phyloP scores from a whole-genome alignment of 106 monocot genomes.

The Acorus calamus region DNA sequence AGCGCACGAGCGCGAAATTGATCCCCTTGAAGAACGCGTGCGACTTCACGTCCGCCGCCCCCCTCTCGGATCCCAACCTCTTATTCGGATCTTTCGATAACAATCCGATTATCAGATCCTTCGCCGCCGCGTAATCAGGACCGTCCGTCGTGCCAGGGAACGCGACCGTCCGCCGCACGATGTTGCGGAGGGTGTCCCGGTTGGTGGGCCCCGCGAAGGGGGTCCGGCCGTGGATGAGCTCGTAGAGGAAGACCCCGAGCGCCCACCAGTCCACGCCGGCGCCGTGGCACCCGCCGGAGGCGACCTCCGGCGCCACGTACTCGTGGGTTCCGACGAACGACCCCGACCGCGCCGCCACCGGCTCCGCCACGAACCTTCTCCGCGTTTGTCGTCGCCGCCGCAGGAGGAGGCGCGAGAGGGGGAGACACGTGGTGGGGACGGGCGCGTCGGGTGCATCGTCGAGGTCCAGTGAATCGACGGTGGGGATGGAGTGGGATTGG shows the following conservation, averaged over 20 bases:
- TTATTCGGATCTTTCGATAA: slow-evolving; percentile 48
- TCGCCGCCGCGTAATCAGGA: slow-evolving; percentile 12
- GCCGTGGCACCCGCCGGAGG: slow-evolving; percentile 49
- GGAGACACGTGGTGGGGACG: background rate
- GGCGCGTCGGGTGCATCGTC: background rate
- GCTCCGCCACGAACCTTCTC: slow-evolving; percentile 61
- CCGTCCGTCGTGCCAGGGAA: slow-evolving; percentile 19
- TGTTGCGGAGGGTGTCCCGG: slow-evolving; percentile 52
- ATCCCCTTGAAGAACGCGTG: slow-evolving; percentile 71
- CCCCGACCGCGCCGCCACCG: slow-evolving; percentile 47
- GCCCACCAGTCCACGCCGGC: slow-evolving; percentile 93
- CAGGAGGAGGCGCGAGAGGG: background rate
- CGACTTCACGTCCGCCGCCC: slow-evolving; percentile 69
- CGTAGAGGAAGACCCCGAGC: slow-evolving; percentile 77
- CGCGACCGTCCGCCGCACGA: slow-evolving; percentile 30
- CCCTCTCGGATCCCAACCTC: slow-evolving; percentile 36
- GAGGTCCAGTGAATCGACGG: slow-evolving; percentile 9
- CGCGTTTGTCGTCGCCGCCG: background rate
- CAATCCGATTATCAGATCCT: slow-evolving; percentile 41
- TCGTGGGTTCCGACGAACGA: slow-evolving; percentile 92
- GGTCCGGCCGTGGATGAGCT: slow-evolving; percentile 62
- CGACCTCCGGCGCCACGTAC: slow-evolving; percentile 83
- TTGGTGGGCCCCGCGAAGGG: slow-evolving; percentile 63
- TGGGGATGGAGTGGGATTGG: slow-evolving; percentile 35
- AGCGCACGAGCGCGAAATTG: slow-evolving; percentile 65